A percentile compares a stretch with the other conserved stretches of the same genome.
phyloP scores from a whole-genome alignment of 2,329 filamentous ascomycete species.

The Hypoxylon sp. region DNA sequence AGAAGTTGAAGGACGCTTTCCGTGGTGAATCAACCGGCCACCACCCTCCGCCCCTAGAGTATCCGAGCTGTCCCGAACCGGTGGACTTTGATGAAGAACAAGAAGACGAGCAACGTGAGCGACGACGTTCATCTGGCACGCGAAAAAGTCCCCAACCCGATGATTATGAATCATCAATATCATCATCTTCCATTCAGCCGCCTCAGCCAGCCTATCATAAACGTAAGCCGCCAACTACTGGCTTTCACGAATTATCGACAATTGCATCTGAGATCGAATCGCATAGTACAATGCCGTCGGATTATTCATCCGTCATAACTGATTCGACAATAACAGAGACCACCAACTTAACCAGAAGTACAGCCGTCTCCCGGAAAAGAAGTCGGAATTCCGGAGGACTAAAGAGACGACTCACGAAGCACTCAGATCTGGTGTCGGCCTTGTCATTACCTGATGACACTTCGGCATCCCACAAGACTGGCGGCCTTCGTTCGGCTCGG shows the following conservation, averaged over 20 bases:
- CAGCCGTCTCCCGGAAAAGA: conserved; percentile 54
- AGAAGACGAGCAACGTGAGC: conserved; percentile 41
- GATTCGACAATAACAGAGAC: conserved; percentile 63
- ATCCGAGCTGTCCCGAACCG: conserved; percentile 57
- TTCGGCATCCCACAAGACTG: conserved; percentile 64
- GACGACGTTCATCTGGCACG: conserved; percentile 46
- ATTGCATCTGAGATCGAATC: conserved; percentile 61
- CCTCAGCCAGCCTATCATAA: conserved; percentile 35
- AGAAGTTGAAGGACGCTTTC: conserved; percentile 68
- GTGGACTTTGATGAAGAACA: conserved; percentile 43
- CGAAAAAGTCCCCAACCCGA: conserved; percentile 46
- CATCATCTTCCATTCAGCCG: conserved; percentile 40
- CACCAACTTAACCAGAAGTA: conserved; percentile 57
- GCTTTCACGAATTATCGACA: conserved; percentile 64
- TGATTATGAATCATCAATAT: conserved; percentile 45
- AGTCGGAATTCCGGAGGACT: conserved; percentile 63
- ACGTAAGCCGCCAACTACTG: conserved; percentile 60
- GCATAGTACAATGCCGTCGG: conserved; percentile 56
- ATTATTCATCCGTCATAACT: conserved; percentile 58
- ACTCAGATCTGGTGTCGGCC: conserved; percentile 93
- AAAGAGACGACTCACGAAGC: conserved; percentile 83
- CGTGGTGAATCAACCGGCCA: conserved; percentile 65
- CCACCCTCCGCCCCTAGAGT: conserved; percentile 55
- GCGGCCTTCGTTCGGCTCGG: conserved; percentile 76
- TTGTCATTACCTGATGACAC: conserved; percentile 74